phyloP scores from a whole-genome alignment of 805 yeast genomes.

The Myxozyma sirexii region DNA sequence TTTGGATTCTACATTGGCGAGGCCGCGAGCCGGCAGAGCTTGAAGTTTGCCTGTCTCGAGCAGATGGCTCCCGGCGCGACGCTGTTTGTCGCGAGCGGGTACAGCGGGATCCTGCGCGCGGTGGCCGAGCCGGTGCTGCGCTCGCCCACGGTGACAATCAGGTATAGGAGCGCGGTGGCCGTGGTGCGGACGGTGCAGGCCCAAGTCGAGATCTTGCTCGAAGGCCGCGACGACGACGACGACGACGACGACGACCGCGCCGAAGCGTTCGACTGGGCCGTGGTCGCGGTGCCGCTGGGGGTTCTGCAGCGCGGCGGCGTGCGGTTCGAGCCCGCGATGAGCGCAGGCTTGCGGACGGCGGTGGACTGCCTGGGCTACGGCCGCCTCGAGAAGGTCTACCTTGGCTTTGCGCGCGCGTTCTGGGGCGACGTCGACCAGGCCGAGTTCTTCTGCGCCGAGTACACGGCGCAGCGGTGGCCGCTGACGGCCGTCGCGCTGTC shows the following conservation, averaged over 20 bases:
- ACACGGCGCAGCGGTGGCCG: slow-evolving; percentile 18
- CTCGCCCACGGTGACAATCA: neutral
- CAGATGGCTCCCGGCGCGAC: slow-evolving; percentile 34
- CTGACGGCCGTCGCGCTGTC: slow-evolving; percentile 26
- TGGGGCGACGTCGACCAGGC: slow-evolving; percentile 39
- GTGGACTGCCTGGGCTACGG: slow-evolving; percentile 38
- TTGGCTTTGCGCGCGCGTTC: slow-evolving; percentile 35
- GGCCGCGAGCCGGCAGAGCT: slow-evolving; percentile 31
- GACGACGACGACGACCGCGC: neutral
- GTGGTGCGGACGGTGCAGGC: neutral
- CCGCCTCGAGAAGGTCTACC: slow-evolving; percentile 37
- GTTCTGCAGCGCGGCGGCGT: slow-evolving; percentile 36
- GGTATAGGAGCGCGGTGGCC: slow-evolving; percentile 8
- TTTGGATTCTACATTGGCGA: slow-evolving; percentile 35
- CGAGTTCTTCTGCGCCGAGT: slow-evolving; percentile 35
- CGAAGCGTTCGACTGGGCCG: slow-evolving; percentile 36
- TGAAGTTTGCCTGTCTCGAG: slow-evolving; percentile 31
- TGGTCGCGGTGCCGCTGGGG: slow-evolving; percentile 41
- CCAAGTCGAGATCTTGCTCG: neutral
- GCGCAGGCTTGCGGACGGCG: slow-evolving; percentile 28
- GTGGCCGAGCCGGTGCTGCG: slow-evolving; percentile 13
- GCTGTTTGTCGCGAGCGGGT: slow-evolving; percentile 34
- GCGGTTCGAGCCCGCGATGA: slow-evolving; percentile 36
- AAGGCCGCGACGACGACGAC: neutral
- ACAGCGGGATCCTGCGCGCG: slow-evolving; percentile 9